phyloP scores from a whole-genome alignment of 2,329 filamentous ascomycete species.

The Penicillium italicum region DNA sequence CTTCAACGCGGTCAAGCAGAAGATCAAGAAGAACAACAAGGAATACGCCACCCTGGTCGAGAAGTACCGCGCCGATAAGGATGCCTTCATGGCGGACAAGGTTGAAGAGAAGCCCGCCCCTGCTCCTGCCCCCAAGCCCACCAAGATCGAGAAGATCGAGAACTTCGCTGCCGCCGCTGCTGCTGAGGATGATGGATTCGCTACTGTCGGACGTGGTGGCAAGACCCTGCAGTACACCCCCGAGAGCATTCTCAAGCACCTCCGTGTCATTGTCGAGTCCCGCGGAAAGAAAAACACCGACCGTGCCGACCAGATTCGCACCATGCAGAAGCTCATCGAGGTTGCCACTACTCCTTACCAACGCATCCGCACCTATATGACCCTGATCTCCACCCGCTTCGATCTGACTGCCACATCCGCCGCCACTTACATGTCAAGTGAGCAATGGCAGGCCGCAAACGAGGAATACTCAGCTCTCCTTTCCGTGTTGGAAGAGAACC shows the following conservation, averaged over 20 bases:
- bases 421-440: constrained; percentile 78
- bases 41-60: constrained; percentile 87
- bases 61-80: constrained; percentile 78
- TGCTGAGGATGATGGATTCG: constrained; percentile 80
- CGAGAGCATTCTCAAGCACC: constrained; percentile 96
- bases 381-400: constrained; percentile 88
- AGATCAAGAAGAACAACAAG: constrained; percentile 98
- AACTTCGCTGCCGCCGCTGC: constrained; percentile 47
- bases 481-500: constrained; percentile 71
- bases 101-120: constrained; percentile 57
- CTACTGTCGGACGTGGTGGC: constrained; percentile 82
- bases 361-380: constrained; percentile 84
- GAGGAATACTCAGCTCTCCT: constrained; percentile 78
- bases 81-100: constrained; percentile 80
- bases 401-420: constrained; percentile 76
- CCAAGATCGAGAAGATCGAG: constrained; percentile 40
- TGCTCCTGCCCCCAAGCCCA: constrained; percentile 51
- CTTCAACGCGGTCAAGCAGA: constrained; percentile 95
- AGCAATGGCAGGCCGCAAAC: constrained; percentile 95
- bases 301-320: constrained; percentile 86
- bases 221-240: constrained; percentile 88
- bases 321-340: constrained; percentile 93
- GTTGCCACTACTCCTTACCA: constrained; percentile 91
- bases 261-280: constrained; percentile 88
- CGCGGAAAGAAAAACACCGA: constrained; percentile 99